Percentiles rank a stretch among this genome's conserved stretches.
Conservation (phyloP, 2,329 filamentous ascomycete genomes). For the Podosphaera aphanis region DNA sequence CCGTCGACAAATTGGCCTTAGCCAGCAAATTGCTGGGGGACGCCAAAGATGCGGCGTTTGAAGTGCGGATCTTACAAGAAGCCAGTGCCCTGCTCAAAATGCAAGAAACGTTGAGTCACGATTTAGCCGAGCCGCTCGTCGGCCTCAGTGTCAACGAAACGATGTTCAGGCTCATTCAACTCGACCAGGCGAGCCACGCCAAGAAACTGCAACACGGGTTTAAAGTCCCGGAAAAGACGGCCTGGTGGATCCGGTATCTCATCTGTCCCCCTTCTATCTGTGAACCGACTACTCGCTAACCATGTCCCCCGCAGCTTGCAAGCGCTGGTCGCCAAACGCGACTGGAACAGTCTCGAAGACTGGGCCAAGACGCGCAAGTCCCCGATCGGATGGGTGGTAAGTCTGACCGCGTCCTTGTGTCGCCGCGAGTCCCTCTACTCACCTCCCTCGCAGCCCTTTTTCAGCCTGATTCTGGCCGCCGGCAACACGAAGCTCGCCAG, state of each 20-base stretch:
- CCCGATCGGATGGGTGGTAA: conserved; percentile 71
- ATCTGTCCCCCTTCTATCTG: background rate
- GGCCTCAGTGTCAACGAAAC: conserved; percentile 81
- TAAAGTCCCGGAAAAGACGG: conserved; percentile 73
- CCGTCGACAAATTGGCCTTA: conserved; percentile 69
- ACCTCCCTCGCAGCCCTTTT: conserved; percentile 42
- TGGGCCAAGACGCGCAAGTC: conserved; percentile 55
- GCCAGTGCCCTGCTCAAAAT: conserved; percentile 57
- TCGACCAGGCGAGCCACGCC: conserved; percentile 64
- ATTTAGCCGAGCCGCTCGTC: conserved; percentile 53
- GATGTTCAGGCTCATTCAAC: conserved; percentile 62
- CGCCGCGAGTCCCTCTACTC: background rate
- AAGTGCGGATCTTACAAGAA: conserved; percentile 57
- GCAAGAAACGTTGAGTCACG: conserved; percentile 69
- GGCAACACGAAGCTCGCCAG: conserved; percentile 75
- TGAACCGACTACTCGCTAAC: too few species aligned
- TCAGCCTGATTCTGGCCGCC: conserved; percentile 66
- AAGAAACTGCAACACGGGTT: conserved; percentile 81
- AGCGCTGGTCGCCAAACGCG: conserved; percentile 68
- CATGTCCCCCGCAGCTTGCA: conserved; percentile 32
- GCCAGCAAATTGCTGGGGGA: conserved; percentile 66
- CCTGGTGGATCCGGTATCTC: conserved; percentile 53
- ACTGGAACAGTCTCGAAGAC: conserved; percentile 86
- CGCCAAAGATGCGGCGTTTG: conserved; percentile 54
- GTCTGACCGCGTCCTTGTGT: conserved; percentile 1